Evolutionary conservation across 2,329 filamentous ascomycete species (phyloP).

Genomic region (Thielaviopsis populi): DNA sequence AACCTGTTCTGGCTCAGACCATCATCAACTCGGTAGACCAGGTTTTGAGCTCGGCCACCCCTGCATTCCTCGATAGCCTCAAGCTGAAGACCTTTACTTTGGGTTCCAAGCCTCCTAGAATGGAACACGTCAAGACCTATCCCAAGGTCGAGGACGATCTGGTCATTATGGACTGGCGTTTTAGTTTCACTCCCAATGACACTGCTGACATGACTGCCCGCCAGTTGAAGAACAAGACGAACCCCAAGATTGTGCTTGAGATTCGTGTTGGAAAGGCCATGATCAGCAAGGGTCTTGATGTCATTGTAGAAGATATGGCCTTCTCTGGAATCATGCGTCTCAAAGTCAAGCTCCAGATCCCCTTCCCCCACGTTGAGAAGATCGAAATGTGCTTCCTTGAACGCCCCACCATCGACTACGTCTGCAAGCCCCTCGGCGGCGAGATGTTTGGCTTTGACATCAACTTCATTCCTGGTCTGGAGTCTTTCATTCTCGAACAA

Average conservation of each 20-base stretch:
- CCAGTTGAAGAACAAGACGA: slow-evolving; percentile 89
- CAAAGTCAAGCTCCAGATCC: slow-evolving; percentile 92
- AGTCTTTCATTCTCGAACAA: slow-evolving; percentile 86
- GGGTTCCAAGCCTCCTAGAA: slow-evolving; percentile 82
- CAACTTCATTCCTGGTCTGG: slow-evolving; percentile 93
- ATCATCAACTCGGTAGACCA: slow-evolving; percentile 92
- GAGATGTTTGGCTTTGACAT: slow-evolving; percentile 96
- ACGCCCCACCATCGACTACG: slow-evolving; percentile 81
- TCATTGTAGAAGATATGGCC: slow-evolving; percentile 96
- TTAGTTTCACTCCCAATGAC: slow-evolving; percentile 96
- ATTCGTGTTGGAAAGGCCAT: slow-evolving; percentile 90
- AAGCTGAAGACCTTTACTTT: slow-evolving; percentile 88
- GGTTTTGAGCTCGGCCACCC: slow-evolving; percentile 82
- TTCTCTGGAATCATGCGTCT: slow-evolving; percentile 92
- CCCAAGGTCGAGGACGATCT: slow-evolving; percentile 90
- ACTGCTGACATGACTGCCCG: slow-evolving; percentile 76
- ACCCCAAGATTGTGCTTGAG: slow-evolving; percentile 90
- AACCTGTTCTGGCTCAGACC: slow-evolving; percentile 79
- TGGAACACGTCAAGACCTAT: slow-evolving; percentile 98
- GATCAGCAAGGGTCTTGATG: slow-evolving; percentile 90
- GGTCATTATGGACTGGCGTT: slow-evolving; percentile 99
- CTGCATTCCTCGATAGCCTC: slow-evolving; percentile 82
- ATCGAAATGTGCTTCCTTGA: slow-evolving; percentile 92
- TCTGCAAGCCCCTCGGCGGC: slow-evolving; percentile 92
- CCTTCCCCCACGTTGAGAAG: slow-evolving; percentile 88